These are phyloP conservation scores for Daldinia caldariorum DNA, from an alignment of 495 filamentous ascomycete genomes.

Conservation along the genomic window DNA sequence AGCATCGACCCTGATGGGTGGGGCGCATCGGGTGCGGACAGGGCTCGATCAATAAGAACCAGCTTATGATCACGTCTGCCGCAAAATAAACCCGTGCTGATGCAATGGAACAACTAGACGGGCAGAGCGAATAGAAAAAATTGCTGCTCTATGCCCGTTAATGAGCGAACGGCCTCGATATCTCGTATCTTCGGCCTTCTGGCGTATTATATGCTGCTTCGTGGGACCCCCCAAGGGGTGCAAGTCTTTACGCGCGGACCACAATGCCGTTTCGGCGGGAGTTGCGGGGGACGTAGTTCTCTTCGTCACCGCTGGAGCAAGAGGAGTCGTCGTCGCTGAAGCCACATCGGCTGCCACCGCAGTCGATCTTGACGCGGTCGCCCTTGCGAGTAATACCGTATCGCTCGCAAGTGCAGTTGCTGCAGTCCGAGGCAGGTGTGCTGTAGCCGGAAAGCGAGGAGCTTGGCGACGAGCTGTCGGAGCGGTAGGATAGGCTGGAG, in stretches of 20 bases:
- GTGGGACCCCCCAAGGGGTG: slow-evolving; percentile 45
- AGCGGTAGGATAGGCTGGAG: slow-evolving; percentile 80
- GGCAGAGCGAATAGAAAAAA: slow-evolving; percentile 26
- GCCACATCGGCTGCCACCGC: slow-evolving; percentile 84
- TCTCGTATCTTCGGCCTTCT: slow-evolving; percentile 45
- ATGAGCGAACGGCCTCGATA: slow-evolving; percentile 50
- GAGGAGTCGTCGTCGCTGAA: slow-evolving; percentile 73
- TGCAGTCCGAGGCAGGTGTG: slow-evolving; percentile 62
- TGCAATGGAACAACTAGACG: slow-evolving; percentile 49
- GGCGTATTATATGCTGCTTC: slow-evolving; percentile 41
- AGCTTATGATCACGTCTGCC: slow-evolving; percentile 38
- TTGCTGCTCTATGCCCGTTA: slow-evolving; percentile 38
- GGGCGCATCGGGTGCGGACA: slow-evolving; percentile 39
- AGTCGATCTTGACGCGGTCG: slow-evolving; percentile 92
- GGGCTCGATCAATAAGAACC: slow-evolving; percentile 38
- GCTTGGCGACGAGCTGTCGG: slow-evolving; percentile 74
- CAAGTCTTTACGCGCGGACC: slow-evolving; percentile 60
- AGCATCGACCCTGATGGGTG: slow-evolving; percentile 52
- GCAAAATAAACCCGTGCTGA: slow-evolving; percentile 42
- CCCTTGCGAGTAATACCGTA: slow-evolving; percentile 95
- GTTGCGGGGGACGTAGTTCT: slow-evolving; percentile 67
- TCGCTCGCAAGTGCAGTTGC: slow-evolving; percentile 85
- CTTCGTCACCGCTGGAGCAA: slow-evolving; percentile 59
- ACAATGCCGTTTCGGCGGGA: slow-evolving; percentile 82
- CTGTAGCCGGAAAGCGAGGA: slow-evolving; percentile 79